Evolutionary conservation across 176 grass and related monocot genomes (phyloP), one percentile per base, ranked within the genome.

Genomic region (Ensete ventricosum): DNA sequence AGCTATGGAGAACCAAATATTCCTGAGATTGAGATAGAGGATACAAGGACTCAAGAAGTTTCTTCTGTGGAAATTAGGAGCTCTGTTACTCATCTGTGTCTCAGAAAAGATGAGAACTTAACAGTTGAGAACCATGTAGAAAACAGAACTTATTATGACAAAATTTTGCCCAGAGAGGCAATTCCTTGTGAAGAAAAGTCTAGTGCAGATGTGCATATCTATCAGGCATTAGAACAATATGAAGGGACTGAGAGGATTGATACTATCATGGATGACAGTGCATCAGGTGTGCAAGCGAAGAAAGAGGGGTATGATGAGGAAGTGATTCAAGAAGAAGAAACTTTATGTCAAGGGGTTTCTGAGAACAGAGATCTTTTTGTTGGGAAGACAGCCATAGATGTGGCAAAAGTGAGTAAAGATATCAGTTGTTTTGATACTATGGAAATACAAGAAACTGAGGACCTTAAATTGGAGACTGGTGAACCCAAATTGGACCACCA

Each of bases 1-100:
- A 84, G 67, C 21, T 92, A 62, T 21, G 86, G 81, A 5, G 84
- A 89, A 52, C 77, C 73, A 60, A 55, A 75, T 71, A 59, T 69
- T 43, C 89, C 79, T 53, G 52, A 84, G 54, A 57, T 75, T 20
- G 80, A 82, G 54, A 63, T 75, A 67, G 62, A 75, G 19, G 57
- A 29, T 9, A 72, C 72, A 9, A 68, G 10, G 22, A 52, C 16
- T 8, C 26, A 6, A 19, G 24, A 75, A 69, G n/a, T 26, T 50
- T 24, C 25, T 50, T 75, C 52, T 55, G 9, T 62, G 43, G 81
- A 82, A 63, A 57, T 76, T 25, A 57, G 53, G 12, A 52, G 17
- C 76, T 76, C 52, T 51, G 8, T 27, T 50, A 4, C 57, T 20
- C 54, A 82, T 58, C 13, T 24, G 78, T 67, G 53, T 51, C 26